Base-by-base conservation (phyloP, 1,139 yeast genomes). In the Sugiyamaella neomexicana region DNA sequence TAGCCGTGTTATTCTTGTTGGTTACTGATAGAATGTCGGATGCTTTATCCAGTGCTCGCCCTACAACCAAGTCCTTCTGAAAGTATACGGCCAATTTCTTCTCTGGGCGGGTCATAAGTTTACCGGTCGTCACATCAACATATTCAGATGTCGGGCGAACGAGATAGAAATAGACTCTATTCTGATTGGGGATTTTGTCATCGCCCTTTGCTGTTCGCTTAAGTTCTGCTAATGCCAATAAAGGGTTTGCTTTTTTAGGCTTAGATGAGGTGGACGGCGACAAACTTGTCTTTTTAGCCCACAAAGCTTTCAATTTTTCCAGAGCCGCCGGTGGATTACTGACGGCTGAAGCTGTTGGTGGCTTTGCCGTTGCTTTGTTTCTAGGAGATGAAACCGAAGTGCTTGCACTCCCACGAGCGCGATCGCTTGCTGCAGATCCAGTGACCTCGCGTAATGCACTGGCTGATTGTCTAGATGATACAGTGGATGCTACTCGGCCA, bases 151-250 rank as follows among this genome's bases (percentile, higher is more conserved):
- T 58, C 0, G 68, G 67, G 23, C 70, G 65, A 42, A 57, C 60
- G 41, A 85, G 77, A 80, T 85, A 80, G 9, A 87, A 67, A 64
- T 86, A 84, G 0, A 87, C 71, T 54, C 95, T 73, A 62, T 87
- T 89, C 1, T 71, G 67, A 0, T 62, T 61, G 0, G 81, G 75
- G 0, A 90, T 75, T 57, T 79, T 80, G 1, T 72, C 43, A 65
- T 89, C 95, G 1, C 98, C 97, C 58, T 77, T 78, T 1, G 96
- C 91, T 1, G 64, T 65, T 55, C 78, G 77, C 60, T 82, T 79
- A 58, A 81, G 62, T 45, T 72, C 68, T 0, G 80, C 68, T 65
- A 78, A 42, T 41, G 74, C 77, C 12, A 75, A 46, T 39, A 57
- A 52, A 8, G 61, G 56, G 12, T 60, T 45, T 16, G 51, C 50